phyloP scores from a whole-genome alignment of 371 early-diverging fungal species.

The Apophysomyces variabilis region DNA sequence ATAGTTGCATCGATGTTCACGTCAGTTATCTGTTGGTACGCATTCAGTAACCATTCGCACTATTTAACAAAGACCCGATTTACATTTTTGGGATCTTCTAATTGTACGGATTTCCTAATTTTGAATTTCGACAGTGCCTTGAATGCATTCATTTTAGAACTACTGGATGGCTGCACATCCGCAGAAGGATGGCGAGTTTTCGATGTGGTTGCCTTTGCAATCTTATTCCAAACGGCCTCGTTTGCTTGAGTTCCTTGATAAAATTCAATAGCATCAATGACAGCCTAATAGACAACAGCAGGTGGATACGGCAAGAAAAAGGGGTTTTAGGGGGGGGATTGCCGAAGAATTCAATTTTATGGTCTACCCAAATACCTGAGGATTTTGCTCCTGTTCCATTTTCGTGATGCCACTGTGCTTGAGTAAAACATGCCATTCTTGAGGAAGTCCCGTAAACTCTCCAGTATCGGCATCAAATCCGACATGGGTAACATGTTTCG shows the following conservation, averaged over 20 bases:
- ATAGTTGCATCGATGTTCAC: not conserved
- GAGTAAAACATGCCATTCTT: conserved; percentile 90
- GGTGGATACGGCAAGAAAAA: not conserved
- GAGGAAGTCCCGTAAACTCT: conserved; percentile 92
- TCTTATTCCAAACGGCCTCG: conserved; percentile 89
- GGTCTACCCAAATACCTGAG: conserved; percentile 62
- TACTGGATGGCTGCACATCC: conserved; percentile 5
- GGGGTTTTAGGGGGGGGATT: not conserved
- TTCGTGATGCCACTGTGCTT: conserved; percentile 92
- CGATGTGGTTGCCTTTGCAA: conserved; percentile 60
- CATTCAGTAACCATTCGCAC: not conserved
- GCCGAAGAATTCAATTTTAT: not conserved
- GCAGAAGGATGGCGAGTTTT: conserved; percentile 3
- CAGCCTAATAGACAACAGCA: conserved; percentile 60
- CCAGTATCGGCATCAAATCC: conserved; percentile 90
- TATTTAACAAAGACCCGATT: not conserved
- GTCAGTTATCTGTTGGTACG: not conserved
- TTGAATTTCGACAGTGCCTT: conserved; percentile 9
- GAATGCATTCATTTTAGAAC: conserved; percentile 9
- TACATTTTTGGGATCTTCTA: not conserved
- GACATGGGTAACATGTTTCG: conserved; percentile 94
- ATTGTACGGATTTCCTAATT: conserved; percentile 9
- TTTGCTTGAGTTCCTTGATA: conserved; percentile 75
- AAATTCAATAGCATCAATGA: conserved; percentile 93
- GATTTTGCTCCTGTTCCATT: conserved; percentile 93